These are phyloP conservation scores for Aspergillus sergii DNA, from an alignment of 2,329 filamentous ascomycete species.

Conservation along the genomic window DNA sequence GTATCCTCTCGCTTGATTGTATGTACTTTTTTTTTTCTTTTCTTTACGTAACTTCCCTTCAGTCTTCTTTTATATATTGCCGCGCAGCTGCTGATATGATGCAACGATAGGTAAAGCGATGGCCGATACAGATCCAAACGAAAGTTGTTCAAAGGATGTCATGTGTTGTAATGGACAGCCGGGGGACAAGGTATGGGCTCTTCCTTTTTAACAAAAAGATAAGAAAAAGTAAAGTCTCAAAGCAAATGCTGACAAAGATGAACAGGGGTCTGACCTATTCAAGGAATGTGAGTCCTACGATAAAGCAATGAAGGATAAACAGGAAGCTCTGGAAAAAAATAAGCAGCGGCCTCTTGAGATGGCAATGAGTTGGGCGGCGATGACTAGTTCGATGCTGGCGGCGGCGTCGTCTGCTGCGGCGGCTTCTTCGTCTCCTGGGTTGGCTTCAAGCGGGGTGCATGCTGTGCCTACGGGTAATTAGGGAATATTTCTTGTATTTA, in stretches of 20 bases:
- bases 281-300: constrained; percentile 28
- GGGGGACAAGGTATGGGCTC: constrained; percentile 11
- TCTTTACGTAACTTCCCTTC: not conserved
- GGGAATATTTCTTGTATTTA: not conserved
- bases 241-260: not conserved
- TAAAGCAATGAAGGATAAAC: constrained; percentile 25
- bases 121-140: constrained; percentile 14
- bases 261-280: constrained; percentile 5
- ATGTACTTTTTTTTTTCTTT: not conserved
- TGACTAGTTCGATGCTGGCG: not conserved
- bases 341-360: not conserved
- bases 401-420: not conserved
- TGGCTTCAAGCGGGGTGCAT: not conserved
- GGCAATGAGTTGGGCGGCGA: not conserved
- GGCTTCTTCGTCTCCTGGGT: not conserved
- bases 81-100: not conserved
- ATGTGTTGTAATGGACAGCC: constrained; percentile 29
- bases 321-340: constrained; percentile 15
- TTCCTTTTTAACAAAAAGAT: no score
- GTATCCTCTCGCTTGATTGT: constrained; percentile 6
- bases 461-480: not conserved
- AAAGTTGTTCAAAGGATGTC: constrained; percentile 22
- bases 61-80: not conserved
- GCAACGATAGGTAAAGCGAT: constrained; percentile 25
- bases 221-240: not conserved